These are phyloP conservation scores for Nannochloris sp. DNA, from an alignment of 139 green algal genomes.

Conservation along the genomic window DNA sequence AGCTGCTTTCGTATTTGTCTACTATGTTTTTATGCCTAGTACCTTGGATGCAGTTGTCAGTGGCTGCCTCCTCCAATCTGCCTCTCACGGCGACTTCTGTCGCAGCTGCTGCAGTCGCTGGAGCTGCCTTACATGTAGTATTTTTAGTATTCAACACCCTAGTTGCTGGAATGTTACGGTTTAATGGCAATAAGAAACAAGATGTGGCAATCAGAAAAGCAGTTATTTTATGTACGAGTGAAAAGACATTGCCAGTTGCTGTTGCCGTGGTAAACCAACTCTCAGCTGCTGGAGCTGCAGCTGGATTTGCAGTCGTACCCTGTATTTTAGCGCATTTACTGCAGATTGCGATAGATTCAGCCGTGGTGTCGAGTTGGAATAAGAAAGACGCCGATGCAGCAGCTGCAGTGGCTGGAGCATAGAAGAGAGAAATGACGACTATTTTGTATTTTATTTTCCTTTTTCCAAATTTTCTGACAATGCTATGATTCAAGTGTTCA, in stretches of 20 bases:
- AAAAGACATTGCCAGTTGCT: constrained; percentile 60
- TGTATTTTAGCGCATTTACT: constrained; percentile 43
- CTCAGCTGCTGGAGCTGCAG: background rate
- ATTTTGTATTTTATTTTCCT: background rate
- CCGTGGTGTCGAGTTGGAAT: constrained; percentile 40
- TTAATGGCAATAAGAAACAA: background rate
- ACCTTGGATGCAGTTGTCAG: constrained; percentile 71
- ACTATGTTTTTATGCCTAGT: constrained; percentile 50
- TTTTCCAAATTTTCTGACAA: background rate
- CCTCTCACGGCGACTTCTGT: constrained; percentile 13
- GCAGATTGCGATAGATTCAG: constrained; percentile 49
- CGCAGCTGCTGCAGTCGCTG: constrained; percentile 16
- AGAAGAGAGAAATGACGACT: background rate
- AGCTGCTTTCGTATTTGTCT: constrained; percentile 34
- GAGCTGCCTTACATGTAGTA: constrained; percentile 32
- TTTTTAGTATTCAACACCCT: constrained; percentile 41
- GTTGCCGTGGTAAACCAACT: constrained; percentile 49
- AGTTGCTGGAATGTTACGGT: background rate
- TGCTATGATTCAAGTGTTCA: too few relatives aligned
- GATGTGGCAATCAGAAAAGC: constrained; percentile 29
- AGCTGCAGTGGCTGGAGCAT: background rate
- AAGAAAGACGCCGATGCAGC: constrained; percentile 7
- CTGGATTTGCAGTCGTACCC: constrained; percentile 43
- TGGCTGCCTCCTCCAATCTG: constrained; percentile 16
- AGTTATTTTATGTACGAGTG: constrained; percentile 34